Evolutionary conservation across 1,284 basidiomycete genomes (phyloP), one percentile per base, ranked within the genome.

Genomic region (Earliella scabrosa): DNA sequence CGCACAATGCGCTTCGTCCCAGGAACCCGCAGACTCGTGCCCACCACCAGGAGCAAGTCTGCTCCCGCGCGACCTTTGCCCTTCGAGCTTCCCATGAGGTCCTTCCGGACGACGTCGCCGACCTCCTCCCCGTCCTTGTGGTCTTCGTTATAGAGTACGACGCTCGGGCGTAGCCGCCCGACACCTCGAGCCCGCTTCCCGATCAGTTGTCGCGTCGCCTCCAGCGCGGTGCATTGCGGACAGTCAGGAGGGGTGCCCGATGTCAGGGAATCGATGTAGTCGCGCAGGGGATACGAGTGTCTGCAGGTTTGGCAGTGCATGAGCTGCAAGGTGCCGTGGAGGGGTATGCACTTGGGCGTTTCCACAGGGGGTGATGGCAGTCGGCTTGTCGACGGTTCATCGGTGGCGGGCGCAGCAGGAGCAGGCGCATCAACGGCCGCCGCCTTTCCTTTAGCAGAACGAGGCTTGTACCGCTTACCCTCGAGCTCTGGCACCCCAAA

Each of bases 1-100:
- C 93, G 85, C 27, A 97, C 93, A 69, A 98, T 92, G 60, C 92
- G 81, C 73, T 97, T 97, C 46, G 95, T 96, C 10, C 95, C 95
- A 2, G 93, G 94, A 9, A 98, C 92, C 62, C 88, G 85, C 52
- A 98, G 76, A 68, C 89, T 93, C 45, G 95, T 97, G 32, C 95
- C 95, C 14, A 93, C 94, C 9, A 98, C 95, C 46, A 98, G 76
- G 43, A 98, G 77, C 45, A 96, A 73, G 73, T 98, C 95, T 4
- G 93, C 91, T 4, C 86, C 87, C 54, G 80, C 81, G 58, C 82
- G 76, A 3, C 85, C 84, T 59, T 83, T 87, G 14, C 85, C 83
- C 63, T 85, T 85, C 6, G 79, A 80, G 20, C 79, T 77, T 6
- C 89, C 89, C 54, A 91, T 79, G 49, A 95, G 73, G 67, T 95